phyloP scores from a whole-genome alignment of 176 grass and related monocot species.

The Triticum monococcum region DNA sequence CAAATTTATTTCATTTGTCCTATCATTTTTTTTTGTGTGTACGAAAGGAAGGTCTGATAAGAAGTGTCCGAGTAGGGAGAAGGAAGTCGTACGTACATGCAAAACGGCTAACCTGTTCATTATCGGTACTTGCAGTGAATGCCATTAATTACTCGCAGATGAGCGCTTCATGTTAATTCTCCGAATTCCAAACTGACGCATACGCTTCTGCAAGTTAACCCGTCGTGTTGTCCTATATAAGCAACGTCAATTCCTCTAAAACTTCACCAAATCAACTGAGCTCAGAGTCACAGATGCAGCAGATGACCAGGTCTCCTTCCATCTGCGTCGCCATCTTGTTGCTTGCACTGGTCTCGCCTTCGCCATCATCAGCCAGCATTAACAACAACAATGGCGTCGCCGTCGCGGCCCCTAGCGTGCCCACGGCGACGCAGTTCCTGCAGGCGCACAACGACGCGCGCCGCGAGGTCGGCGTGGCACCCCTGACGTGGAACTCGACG shows the following conservation, averaged over 20 bases:
- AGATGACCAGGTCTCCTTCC: neutral
- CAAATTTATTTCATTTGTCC: too few relatives aligned
- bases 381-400: neutral
- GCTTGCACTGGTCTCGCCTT: neutral
- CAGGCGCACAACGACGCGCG: constrained; percentile 27
- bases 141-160: neutral
- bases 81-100: too few relatives aligned
- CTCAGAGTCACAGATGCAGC: neutral
- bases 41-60: too few relatives aligned
- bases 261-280: neutral
- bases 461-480: neutral
- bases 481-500: constrained; percentile 24
- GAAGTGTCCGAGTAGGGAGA: too few relatives aligned
- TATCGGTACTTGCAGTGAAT: neutral
- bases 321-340: neutral
- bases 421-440: neutral
- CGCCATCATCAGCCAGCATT: neutral
- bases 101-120: too few relatives aligned
- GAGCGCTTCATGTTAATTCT: neutral
- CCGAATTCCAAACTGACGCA: neutral
- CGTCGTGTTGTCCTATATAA: neutral
- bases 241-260: neutral
- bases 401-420: neutral
- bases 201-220: neutral
- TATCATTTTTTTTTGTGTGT: too few relatives aligned